phyloP scores from a whole-genome alignment of 768 basidiomycete genomes.

The Coprinellus aureogranulatus region DNA sequence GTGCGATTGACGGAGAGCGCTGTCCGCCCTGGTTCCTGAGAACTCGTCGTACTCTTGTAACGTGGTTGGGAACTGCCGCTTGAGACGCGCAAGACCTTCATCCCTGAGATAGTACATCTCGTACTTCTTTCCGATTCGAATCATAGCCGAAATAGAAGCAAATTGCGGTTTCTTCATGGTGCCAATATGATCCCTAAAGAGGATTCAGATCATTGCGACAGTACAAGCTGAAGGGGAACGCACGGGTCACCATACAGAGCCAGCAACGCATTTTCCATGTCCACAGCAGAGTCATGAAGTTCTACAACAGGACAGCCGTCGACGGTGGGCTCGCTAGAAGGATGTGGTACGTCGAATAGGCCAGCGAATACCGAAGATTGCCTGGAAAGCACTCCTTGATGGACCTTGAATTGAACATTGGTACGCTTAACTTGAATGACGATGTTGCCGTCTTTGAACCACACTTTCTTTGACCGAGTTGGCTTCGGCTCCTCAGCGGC shows the following conservation, averaged over 20 bases:
- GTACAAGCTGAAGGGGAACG: background rate
- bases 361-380: no score
- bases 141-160: background rate
- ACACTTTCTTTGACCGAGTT: no score
- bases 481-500: no score
- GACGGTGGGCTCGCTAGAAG: background rate
- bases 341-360: no score
- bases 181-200: no score
- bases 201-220: background rate
- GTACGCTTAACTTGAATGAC: no score
- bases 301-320: conserved; percentile 13
- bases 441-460: no score
- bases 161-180: background rate
- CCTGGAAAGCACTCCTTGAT: no score
- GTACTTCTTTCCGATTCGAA: conserved; percentile 9
- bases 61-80: conserved; percentile 6
- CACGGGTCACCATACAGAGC: background rate
- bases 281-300: background rate
- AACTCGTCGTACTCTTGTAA: conserved; percentile 8
- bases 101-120: conserved; percentile 7
- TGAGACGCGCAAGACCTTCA: conserved; percentile 7
- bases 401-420: no score
- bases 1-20: no score
- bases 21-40: background rate
- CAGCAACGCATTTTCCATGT: background rate